phyloP scores from a whole-genome alignment of 495 filamentous ascomycete species.

The Penicillium bialowiezense region DNA sequence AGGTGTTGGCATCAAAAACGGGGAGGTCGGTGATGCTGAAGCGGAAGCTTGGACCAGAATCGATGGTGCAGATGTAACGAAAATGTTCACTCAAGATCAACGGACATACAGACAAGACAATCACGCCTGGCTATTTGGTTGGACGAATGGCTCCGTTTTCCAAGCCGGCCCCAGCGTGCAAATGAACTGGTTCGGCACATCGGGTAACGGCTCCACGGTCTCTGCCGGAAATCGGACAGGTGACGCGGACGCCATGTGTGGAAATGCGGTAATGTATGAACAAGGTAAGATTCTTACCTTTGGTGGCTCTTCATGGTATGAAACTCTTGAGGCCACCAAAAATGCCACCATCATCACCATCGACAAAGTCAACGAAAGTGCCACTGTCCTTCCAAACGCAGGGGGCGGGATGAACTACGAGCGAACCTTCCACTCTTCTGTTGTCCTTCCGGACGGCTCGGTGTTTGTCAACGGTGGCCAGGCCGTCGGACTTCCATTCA shows the following conservation, averaged over 20 bases:
- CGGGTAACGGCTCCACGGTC: too few species aligned
- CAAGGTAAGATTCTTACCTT: constrained; percentile 44
- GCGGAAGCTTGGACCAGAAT: constrained; percentile 35
- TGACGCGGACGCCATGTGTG: too few species aligned
- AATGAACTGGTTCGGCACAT: too few species aligned
- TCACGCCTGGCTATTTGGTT: constrained; percentile 61
- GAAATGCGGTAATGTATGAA: constrained; percentile 5
- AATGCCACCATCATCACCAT: constrained; percentile 44
- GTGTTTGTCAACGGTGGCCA: constrained; percentile 49
- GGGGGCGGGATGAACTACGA: constrained; percentile 33
- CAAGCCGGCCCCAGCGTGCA: constrained; percentile 52
- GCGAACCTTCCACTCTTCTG: constrained; percentile 42
- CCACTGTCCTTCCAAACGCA: constrained; percentile 18
- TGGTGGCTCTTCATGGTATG: constrained; percentile 45
- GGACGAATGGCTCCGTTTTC: constrained; percentile 53
- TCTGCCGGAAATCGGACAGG: too few species aligned
- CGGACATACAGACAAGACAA: constrained; percentile 50
- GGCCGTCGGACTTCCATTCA: constrained; percentile 34
- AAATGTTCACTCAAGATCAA: constrained; percentile 51
- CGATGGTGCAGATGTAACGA: constrained; percentile 30
- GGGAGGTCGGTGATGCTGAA: constrained; percentile 47
- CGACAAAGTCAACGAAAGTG: constrained; percentile 15
- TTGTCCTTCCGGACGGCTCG: constrained; percentile 48
- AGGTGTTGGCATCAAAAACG: constrained; percentile 42
- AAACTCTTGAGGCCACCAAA: constrained; percentile 25